phyloP scores from a whole-genome alignment of 2,329 filamentous ascomycete genomes.

The Neurospora sp. region DNA sequence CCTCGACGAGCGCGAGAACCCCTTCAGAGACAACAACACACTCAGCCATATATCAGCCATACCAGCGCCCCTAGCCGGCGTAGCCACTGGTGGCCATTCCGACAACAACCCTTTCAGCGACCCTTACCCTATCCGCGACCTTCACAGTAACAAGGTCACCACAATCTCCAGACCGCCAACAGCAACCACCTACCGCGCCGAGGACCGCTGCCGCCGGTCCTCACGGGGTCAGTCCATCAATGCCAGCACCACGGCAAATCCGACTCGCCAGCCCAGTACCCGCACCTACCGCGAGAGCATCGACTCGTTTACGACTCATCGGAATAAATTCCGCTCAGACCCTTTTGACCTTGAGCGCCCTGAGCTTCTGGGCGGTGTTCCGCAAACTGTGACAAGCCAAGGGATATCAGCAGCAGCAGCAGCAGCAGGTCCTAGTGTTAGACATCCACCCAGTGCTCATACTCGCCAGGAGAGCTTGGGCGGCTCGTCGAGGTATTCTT shows the following conservation, averaged over 20 bases:
- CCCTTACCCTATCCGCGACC: constrained; percentile 4
- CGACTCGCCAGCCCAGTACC: constrained; percentile 23
- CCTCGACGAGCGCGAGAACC: constrained; percentile 22
- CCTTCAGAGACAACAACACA: constrained; percentile 40
- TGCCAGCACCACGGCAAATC: constrained; percentile 4
- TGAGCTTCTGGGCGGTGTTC: constrained; percentile 28
- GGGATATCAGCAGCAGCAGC: constrained; percentile 8
- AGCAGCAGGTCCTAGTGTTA: constrained; percentile 11
- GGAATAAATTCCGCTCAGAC: constrained; percentile 51
- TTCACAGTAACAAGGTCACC: background rate
- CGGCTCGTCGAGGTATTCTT: constrained; percentile 26
- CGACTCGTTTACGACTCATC: constrained; percentile 32
- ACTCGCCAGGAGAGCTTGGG: constrained; percentile 27
- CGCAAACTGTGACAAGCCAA: background rate
- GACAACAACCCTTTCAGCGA: constrained; percentile 41
- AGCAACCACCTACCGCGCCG: constrained; percentile 14
- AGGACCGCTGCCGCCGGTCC: constrained; percentile 34
- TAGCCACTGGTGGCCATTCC: background rate
- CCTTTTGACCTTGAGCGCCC: constrained; percentile 54
- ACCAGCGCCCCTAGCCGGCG: constrained; percentile 23
- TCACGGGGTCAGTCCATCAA: constrained; percentile 38
- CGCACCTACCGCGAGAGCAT: constrained; percentile 33
- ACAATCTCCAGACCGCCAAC: constrained; percentile 17
- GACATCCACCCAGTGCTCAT: constrained; percentile 24
- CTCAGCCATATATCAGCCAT: constrained; percentile 29